Evolutionary conservation across 2,329 filamentous ascomycete species (phyloP).

Genomic region (Penicillium sp.): DNA sequence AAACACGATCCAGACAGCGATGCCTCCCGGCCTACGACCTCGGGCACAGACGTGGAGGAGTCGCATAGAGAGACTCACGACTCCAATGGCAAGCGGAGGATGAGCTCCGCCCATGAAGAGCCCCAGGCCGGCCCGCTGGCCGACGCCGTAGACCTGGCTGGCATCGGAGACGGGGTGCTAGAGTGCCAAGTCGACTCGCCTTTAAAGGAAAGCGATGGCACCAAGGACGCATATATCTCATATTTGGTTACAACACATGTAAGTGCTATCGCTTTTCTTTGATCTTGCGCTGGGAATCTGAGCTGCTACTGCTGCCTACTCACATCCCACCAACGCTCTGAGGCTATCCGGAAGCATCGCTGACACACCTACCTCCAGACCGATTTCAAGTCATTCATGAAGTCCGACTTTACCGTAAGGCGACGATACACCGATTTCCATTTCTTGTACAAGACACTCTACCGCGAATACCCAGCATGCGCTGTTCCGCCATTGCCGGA

Average conservation of each 20-base stretch:
- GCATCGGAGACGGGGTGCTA: conserved; percentile 70
- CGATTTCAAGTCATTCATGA: conserved; percentile 90
- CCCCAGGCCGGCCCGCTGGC: conserved; percentile 51
- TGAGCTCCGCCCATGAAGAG: conserved; percentile 47
- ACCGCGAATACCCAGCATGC: conserved; percentile 82
- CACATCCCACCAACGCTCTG: neutral
- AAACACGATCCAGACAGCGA: conserved; percentile 58
- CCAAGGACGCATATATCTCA: conserved; percentile 94
- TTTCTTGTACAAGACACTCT: conserved; percentile 89
- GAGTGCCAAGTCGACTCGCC: conserved; percentile 81
- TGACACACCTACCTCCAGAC: conserved; percentile 58
- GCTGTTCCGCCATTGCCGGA: conserved; percentile 93
- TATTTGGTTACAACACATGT: conserved; percentile 92
- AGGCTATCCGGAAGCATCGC: conserved; percentile 9
- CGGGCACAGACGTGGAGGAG: conserved; percentile 42
- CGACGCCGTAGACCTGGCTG: conserved; percentile 59
- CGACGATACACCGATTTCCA: conserved; percentile 97
- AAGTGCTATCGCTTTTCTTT: conserved; percentile 32
- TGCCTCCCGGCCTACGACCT: conserved; percentile 41
- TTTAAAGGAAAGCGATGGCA: conserved; percentile 92
- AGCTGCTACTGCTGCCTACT: conserved; percentile 14
- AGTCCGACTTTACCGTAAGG: conserved; percentile 72
- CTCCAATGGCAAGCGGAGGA: conserved; percentile 50
- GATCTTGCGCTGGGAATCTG: neutral
- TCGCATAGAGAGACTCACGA: conserved; percentile 35